A percentile compares a stretch with the other conserved stretches of the same genome.
Conservation (phyloP, 192 early-diverging fungal genomes). For the Podila minutissima region DNA sequence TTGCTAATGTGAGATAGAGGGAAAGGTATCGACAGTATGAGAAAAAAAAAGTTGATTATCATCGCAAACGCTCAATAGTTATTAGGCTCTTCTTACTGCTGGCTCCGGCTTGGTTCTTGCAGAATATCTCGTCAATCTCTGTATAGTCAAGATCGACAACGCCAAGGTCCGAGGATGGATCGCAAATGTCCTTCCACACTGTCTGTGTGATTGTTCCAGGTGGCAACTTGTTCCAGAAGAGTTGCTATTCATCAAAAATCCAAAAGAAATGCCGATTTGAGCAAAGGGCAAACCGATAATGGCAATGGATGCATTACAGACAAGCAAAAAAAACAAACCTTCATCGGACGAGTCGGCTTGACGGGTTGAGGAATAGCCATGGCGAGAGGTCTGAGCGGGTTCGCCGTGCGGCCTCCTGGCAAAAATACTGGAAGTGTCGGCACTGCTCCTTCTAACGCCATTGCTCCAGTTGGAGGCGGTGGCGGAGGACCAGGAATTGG, state of each 20-base stretch:
- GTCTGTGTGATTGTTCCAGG: conserved; percentile 56
- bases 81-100: conserved; percentile 16
- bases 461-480: conserved; percentile 12
- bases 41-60: background rate
- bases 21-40: background rate
- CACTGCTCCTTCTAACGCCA: conserved; percentile 30
- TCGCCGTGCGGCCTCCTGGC: conserved; percentile 25
- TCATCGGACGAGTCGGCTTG: conserved; percentile 51
- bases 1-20: background rate
- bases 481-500: conserved; percentile 20
- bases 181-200: conserved; percentile 63
- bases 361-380: conserved; percentile 41
- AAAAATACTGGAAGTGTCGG: conserved; percentile 40
- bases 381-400: conserved; percentile 19
- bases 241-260: conserved; percentile 37
- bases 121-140: conserved; percentile 61
- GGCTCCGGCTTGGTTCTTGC: conserved; percentile 45
- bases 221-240: conserved; percentile 68
- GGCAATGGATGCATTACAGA: background rate
- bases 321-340: conserved; percentile 18
- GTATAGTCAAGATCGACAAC: conserved; percentile 50
- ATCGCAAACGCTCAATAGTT: background rate
- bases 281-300: background rate
- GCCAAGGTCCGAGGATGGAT: conserved; percentile 25
- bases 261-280: background rate